Conservation (phyloP, 352 stramenopile genomes). For the Phytophthora megakarya region DNA sequence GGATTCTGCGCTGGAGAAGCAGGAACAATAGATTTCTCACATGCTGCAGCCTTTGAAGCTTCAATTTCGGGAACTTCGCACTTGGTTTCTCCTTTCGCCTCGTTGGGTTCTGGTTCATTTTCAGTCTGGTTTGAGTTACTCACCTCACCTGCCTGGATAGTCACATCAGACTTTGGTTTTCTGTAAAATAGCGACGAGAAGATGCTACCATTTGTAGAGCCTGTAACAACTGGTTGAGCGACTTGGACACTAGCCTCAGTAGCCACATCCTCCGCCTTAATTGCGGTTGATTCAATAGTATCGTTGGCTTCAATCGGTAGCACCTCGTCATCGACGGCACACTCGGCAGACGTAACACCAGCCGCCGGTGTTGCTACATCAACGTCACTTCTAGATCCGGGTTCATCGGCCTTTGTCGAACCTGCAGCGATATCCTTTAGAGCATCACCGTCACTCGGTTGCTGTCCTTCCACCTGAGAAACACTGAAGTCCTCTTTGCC, state of each 20-base stretch:
- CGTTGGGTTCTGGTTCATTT: not conserved
- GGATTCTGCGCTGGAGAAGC: constrained; percentile 10
- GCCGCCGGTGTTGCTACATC: not conserved
- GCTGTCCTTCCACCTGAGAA: constrained; percentile 1
- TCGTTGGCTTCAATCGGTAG: not conserved
- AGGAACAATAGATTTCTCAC: constrained; percentile 1
- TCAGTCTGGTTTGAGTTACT: not conserved
- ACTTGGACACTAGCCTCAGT: not conserved
- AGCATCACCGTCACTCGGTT: not conserved
- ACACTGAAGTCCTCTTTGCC: constrained; percentile 23
- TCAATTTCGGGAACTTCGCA: not conserved
- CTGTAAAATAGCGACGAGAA: constrained; percentile 26
- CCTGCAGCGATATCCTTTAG: not conserved
- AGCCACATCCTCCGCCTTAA: not conserved
- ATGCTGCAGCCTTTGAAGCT: not conserved
- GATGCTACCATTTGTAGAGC: constrained; percentile 13
- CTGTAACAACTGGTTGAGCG: not conserved
- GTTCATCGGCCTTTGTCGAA: not conserved
- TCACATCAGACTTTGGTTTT: constrained; percentile 16
- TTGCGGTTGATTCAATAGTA: not conserved
- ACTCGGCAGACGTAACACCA: not conserved
- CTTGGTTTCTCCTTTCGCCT: not conserved
- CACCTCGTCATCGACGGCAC: not conserved
- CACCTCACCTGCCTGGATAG: constrained; percentile 8
- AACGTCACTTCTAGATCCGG: not conserved